Conservation (phyloP, 1,284 basidiomycete species). For the Rhizoctonia solani region DNA sequence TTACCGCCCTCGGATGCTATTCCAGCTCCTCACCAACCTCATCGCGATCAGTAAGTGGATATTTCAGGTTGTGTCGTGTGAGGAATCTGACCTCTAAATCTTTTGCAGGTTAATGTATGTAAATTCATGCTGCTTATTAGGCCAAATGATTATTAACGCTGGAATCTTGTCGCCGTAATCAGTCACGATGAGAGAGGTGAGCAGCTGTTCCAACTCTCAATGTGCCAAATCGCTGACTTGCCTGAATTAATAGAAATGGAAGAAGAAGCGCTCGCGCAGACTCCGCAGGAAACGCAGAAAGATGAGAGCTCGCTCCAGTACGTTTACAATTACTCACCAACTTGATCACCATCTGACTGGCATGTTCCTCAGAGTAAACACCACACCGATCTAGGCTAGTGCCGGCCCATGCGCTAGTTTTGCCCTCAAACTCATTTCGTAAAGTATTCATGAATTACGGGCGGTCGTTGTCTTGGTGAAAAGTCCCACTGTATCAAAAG, state of each 20-base stretch:
- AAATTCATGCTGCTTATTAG: background rate
- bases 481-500: conserved; percentile 32
- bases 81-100: background rate
- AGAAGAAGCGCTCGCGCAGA: conserved; percentile 86
- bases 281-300: conserved; percentile 88
- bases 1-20: conserved; percentile 12
- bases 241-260: conserved; percentile 66
- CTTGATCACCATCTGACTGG: no score
- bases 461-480: conserved; percentile 24
- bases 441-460: conserved; percentile 27
- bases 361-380: conserved; percentile 47
- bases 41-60: conserved; percentile 29
- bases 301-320: conserved; percentile 88
- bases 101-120: conserved; percentile 31
- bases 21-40: conserved; percentile 6
- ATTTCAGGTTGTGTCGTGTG: conserved; percentile 9
- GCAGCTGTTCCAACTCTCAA: background rate
- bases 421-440: conserved; percentile 18
- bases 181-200: conserved; percentile 35
- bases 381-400: conserved; percentile 35
- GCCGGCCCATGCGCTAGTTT: conserved; percentile 13
- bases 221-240: background rate
- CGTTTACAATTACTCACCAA: conserved; percentile 52
- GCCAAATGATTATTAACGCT: background rate
- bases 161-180: background rate